Base-by-base conservation (phyloP, 257 asterid species). In the Asclepias syriaca region DNA sequence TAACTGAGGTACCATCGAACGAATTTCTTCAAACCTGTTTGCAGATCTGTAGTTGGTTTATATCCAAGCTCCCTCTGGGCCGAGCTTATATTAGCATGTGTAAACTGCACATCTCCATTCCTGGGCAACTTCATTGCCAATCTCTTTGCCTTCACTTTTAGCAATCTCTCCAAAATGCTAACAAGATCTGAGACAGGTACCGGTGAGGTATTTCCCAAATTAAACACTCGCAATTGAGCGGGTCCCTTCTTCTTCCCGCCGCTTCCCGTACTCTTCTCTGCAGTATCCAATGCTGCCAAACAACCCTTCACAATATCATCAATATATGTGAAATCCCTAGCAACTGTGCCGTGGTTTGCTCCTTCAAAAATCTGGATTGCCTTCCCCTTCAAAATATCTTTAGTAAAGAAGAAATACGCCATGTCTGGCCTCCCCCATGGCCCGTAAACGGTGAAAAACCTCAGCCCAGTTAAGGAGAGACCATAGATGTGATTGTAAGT, bases 351-450 rank as follows among this genome's bases (percentile, higher is more conserved):
- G 76, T 91, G 97, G 82, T 94, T 91, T 72, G 95, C 82, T 43
- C 82, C 96, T 80, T 91, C 97, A 58, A 94, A 94, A 79, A 94
- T 87, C 5, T 87, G 87, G 59, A 94, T 91, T 1, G 96, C 78
- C 72, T 91, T 94, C 49, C 96, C 97, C 81, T 84, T 94, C 96
- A 94, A 81, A 15, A 94, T 91, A 81, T 94, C 98, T 81, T 77
- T 85, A 0, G 93, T 91, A 53, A 94, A 94, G 61, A 94, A 94
- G 96, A 91, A 94, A 78, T 94, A 94, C 0, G 98, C 98, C 98
- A 94, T 94, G 43, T 94, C 98, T 22, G 98, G 98, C 84, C 98
- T 82, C 61, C 98, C 98, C 98, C 97, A 94, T 0, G 98, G 97
- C 49, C 98, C 98, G 66, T 93, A 93, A 54, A 93, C 98, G 6